Evolutionary conservation across 495 filamentous ascomycete species (phyloP), one percentile per base, ranked within the genome.

Genomic region (Aspergillus incahuasiensis): DNA sequence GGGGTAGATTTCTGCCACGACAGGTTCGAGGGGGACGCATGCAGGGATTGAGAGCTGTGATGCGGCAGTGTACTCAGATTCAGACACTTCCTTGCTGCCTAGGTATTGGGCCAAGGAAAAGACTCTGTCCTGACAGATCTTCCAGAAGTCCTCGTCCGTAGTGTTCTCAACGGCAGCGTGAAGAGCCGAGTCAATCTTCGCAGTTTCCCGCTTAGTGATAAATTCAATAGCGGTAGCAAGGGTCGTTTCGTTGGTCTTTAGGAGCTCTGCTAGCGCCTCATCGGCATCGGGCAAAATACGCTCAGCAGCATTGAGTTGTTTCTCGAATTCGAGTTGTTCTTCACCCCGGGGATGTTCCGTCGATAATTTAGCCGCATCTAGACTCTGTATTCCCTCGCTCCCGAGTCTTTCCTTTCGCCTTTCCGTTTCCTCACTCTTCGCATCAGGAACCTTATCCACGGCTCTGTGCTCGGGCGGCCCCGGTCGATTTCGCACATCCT

Each of bases 71-170:
- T 5, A 35, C 13, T 5, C 9, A 35, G 54, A 35, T 5, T 34
- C 20, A 15, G 22, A 15, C 5, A 21, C 46, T 28, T 48, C 9
- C n/a, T 46, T 21, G 13, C 34, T 19, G 16, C 42, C 34, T 12
- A 82, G 56, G 54, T 76, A 77, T 5, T 62, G 56, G 6, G 85
- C 73, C 63, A 90, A 71, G 1, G 79, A 74, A 62, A 90, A 90
- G 18, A 95, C 85, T 48, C 88, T 82, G 3, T 75, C 68, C 54
- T 88, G 79, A 57, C 94, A 77, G 0, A 90, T 70, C 3, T 80
- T 70, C 91, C 90, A 95, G 8, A 95, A 64, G 22, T 83, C 82
- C 16, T 79, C 68, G 55, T 94, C 90, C 0, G 82, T 83, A 45
- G 72, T 66, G 8, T 82, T 81, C 6, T 65, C 62, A 12, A 76